Evolutionary conservation across 1,284 basidiomycete genomes (phyloP), one percentile per base, ranked within the genome.

Genomic region (Coniferiporia weirii): DNA sequence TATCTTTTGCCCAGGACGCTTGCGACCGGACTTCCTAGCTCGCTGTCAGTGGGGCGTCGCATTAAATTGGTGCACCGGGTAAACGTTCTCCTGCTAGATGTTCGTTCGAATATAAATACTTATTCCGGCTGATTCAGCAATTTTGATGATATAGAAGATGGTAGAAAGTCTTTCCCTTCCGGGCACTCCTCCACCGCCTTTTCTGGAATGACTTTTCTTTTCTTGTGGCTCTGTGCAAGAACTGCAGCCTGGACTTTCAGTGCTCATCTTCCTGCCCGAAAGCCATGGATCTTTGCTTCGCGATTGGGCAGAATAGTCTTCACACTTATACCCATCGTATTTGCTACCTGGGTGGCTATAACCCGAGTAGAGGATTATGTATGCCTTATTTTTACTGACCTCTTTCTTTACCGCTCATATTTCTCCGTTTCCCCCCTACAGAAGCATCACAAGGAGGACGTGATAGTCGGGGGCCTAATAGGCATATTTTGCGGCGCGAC

Each of bases 161-260:
- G 84, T 12, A 72, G 83, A 40, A 75, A 77, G 57, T 85, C 83
- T 0, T 87, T 86, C 65, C 84, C 84, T 5, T 85, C 83, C 17
- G 85, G 86, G 1, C 87, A 89, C 67, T 84, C 85, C 0, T 85
- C 85, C 0, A 79, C 79, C 1, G 82, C 82, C 1, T 87, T 83
- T 65, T 76, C 79, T 13, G 84, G 83, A 27, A 85, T 88, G 80
- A 75, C 79, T 38, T 83, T 86, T 64, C 67, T 87, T 13, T 76
- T 81, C 3, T 73, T 89, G 4, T 87, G 80, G 72, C 68, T 88
- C 7, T 84, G 84, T 8, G 81, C 84, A 13, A 79, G 83, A 66
- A 85, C 82, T 17, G 79, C 79, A 15, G 81, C 82, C 2, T 83
- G 83, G 77, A 79, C 79, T 56, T 78, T 82, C 62, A 65, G 67